phyloP scores from a whole-genome alignment of 164 flowering plant genomes.

The Magnolia changhungtana region DNA sequence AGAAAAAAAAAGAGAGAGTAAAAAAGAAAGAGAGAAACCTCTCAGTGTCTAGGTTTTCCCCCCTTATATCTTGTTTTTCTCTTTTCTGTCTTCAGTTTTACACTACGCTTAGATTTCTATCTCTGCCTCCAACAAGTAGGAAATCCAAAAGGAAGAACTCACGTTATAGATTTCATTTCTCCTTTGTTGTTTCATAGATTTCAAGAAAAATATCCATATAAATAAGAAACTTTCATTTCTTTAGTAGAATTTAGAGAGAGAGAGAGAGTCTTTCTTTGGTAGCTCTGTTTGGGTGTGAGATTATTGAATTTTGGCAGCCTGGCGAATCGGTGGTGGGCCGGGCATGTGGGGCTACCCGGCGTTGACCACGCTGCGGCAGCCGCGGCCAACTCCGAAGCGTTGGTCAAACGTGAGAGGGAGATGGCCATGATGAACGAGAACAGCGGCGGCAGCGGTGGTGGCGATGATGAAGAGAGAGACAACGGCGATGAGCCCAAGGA shows the following conservation, averaged over 20 bases:
- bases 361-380: slow-evolving; percentile 30
- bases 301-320: slow-evolving; percentile 16
- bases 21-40: no score
- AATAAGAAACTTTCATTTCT: slow-evolving; percentile 4
- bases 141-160: neutral
- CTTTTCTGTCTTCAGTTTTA: neutral
- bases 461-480: slow-evolving; percentile 43
- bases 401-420: slow-evolving; percentile 29
- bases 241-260: neutral
- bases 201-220: neutral
- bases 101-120: neutral
- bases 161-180: neutral
- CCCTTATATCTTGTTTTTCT: neutral
- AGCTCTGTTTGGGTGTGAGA: neutral
- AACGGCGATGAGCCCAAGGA: slow-evolving; percentile 56
- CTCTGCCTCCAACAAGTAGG: neutral
- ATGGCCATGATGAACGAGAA: slow-evolving; percentile 17
- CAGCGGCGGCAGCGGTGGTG: slow-evolving; percentile 20
- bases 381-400: neutral
- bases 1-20: no score
- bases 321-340: slow-evolving; percentile 79
- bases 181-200: neutral
- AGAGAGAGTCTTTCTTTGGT: neutral
- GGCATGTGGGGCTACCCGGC: slow-evolving; percentile 52
- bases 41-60: neutral